Conservation (phyloP, 345 rosid genomes). For the Gossypium bickii region DNA sequence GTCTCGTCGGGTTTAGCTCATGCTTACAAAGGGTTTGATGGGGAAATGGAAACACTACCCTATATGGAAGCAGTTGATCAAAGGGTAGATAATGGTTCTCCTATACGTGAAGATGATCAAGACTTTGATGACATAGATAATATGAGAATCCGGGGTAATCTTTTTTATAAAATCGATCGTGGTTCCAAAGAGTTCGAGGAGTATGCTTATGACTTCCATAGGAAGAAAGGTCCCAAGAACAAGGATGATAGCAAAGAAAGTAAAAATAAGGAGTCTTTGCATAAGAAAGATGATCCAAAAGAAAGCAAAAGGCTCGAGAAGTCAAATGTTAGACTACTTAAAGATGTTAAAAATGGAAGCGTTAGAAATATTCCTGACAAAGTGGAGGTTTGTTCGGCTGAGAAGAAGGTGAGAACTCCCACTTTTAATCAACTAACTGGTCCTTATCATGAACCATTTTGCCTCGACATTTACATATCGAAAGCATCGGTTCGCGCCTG, state of each 20-base stretch:
- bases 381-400: conserved; percentile 11
- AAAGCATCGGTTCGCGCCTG: conserved; percentile 84
- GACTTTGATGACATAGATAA: conserved; percentile 67
- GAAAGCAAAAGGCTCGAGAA: conserved; percentile 30
- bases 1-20: conserved; percentile 58
- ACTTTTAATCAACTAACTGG: conserved; percentile 87
- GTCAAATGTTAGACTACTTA: conserved; percentile 4
- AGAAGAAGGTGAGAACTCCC: conserved; percentile 46
- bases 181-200: conserved; percentile 80
- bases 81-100: conserved; percentile 17
- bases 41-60: conserved; percentile 12
- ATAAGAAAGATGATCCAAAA: conserved; percentile 27
- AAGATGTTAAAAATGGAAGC: conserved; percentile 16
- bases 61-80: conserved; percentile 18
- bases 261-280: conserved; percentile 24
- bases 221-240: conserved; percentile 45
- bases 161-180: conserved; percentile 73
- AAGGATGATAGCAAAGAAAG: conserved; percentile 34
- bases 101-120: conserved; percentile 22
- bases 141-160: conserved; percentile 73
- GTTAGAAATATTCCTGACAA: conserved; percentile 12
- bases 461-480: conserved; percentile 72
- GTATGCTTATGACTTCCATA: conserved; percentile 63
- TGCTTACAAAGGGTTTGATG: conserved; percentile 36
- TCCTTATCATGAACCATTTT: conserved; percentile 84